These are phyloP conservation scores for Starmerella davenportii DNA, from an alignment of 805 yeast species.

Conservation along the genomic window DNA sequence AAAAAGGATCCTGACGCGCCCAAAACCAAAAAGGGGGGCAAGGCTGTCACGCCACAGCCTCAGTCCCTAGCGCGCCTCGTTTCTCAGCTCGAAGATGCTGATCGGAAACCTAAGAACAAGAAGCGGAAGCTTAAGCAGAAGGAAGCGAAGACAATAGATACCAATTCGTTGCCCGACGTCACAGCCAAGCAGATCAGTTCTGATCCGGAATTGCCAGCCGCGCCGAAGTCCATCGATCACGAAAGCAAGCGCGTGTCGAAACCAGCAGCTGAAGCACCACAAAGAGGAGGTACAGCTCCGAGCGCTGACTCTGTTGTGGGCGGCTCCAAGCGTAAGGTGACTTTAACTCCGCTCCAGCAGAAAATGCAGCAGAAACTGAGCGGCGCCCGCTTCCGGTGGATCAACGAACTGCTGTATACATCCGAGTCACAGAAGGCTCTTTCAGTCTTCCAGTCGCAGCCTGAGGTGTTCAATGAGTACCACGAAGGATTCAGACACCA, in stretches of 20 bases:
- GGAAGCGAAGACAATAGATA: background rate
- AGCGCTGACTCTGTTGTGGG: background rate
- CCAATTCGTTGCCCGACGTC: background rate
- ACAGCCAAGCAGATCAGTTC: background rate
- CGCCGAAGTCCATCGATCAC: background rate
- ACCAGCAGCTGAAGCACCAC: background rate
- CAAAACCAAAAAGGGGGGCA: background rate
- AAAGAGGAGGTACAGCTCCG: background rate
- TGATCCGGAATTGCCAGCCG: background rate
- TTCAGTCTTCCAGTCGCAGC: slow-evolving; percentile 55
- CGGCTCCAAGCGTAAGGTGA: slow-evolving; percentile 12
- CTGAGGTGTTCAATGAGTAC: slow-evolving; percentile 79
- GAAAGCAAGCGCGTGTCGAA: background rate
- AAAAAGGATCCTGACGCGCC: background rate
- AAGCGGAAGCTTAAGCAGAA: background rate
- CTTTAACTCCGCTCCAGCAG: slow-evolving; percentile 72
- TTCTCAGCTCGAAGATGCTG: background rate
- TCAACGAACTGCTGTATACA: slow-evolving; percentile 91
- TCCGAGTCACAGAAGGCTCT: slow-evolving; percentile 63
- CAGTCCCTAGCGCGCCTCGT: background rate
- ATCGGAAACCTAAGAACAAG: background rate
- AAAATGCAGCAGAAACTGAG: slow-evolving; percentile 89
- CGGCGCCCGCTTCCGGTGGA: slow-evolving; percentile 96
- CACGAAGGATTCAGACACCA: slow-evolving; percentile 91
- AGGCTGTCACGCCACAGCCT: background rate